Percentiles rank a stretch among this genome's conserved stretches.
phyloP scores from a whole-genome alignment of 495 filamentous ascomycete species.

The Glutinoglossum americanum region DNA sequence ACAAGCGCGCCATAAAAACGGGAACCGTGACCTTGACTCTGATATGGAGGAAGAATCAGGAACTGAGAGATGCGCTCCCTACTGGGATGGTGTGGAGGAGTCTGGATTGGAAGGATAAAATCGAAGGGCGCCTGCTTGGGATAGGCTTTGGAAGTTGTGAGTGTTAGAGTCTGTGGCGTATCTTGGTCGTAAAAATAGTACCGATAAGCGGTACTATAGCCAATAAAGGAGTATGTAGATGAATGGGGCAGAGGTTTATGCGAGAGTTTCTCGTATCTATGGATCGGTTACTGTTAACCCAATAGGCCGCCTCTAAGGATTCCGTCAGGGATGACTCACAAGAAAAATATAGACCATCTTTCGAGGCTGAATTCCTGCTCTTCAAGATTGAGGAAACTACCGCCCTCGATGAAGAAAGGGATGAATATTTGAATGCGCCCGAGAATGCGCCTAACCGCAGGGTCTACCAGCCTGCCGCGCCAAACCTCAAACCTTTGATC shows the following conservation, averaged over 20 bases:
- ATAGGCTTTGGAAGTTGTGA: constrained; percentile 15
- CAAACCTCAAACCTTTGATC: constrained; percentile 38
- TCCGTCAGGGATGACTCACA: constrained; percentile 19
- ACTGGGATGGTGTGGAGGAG: constrained; percentile 30
- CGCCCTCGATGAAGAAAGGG: constrained; percentile 84
- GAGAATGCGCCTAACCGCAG: constrained; percentile 38
- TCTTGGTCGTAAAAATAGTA: constrained; percentile 36
- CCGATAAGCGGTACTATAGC: constrained; percentile 79
- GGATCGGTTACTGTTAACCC: neutral
- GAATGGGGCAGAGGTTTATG: constrained; percentile 21
- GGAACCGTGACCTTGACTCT: constrained; percentile 54
- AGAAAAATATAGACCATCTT: constrained; percentile 76
- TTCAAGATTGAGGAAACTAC: constrained; percentile 44
- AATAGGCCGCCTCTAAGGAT: neutral
- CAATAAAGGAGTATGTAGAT: constrained; percentile 50
- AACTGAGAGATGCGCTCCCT: constrained; percentile 85
- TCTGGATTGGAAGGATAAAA: constrained; percentile 20
- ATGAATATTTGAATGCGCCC: constrained; percentile 63
- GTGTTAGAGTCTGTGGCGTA: neutral
- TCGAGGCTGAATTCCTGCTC: constrained; percentile 51
- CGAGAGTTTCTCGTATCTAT: constrained; percentile 43
- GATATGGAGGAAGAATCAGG: constrained; percentile 75
- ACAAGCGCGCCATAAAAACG: constrained; percentile 66
- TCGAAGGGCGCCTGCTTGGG: constrained; percentile 18
- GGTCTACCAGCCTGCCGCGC: constrained; percentile 32